Evolutionary conservation across 2,329 filamentous ascomycete genomes (phyloP), one percentile per base, ranked within the genome.

Genomic region (Xylariaceae sp.): DNA sequence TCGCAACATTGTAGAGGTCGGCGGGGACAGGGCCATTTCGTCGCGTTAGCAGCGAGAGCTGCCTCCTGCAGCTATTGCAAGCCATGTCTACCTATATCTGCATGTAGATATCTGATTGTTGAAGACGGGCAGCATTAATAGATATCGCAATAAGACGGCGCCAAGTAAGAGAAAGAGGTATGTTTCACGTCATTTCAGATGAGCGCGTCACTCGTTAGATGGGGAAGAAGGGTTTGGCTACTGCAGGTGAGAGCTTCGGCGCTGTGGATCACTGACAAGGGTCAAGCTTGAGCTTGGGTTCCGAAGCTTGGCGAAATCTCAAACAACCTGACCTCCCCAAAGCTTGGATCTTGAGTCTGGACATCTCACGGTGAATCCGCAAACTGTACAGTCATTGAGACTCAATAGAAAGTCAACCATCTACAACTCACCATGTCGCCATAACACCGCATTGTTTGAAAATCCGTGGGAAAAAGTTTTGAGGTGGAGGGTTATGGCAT

Each of bases 51-150:
- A 59, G 58, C 43, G 53, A 45, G 30, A 76, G 67, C 63, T 75
- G 73, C 39, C 68, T 62, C 54, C 69, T 68, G 64, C 76, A 79
- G 62, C 66, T 71, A 59, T 75, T 71, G 62, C 75, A 77, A 49
- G 75, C 73, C 73, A 80, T 77, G 63, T 49, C 46, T 46, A 42
- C 42, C 33, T 43, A 18, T 38, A 12, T 46, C 31, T 33, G 38
- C 32, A 45, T 38, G 43, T 48, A 33, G 33, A 45, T 15, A 14
- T n/a, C 27, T 32, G 15, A 35, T 14, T 22, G 11, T 18, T 18
- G 11, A 14, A 36, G 32, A 45, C 12, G 18, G 19, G 12, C 39
- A 48, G 43, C 49, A 53, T 51, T 48, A 45, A 46, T 19, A 49
- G 35, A 35, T 53, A 49, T n/a, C 18, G 31, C 22, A 27, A 27